Evolutionary conservation across 371 early-diverging fungal species (phyloP).

Genomic region (Chytridiales sp.): DNA sequence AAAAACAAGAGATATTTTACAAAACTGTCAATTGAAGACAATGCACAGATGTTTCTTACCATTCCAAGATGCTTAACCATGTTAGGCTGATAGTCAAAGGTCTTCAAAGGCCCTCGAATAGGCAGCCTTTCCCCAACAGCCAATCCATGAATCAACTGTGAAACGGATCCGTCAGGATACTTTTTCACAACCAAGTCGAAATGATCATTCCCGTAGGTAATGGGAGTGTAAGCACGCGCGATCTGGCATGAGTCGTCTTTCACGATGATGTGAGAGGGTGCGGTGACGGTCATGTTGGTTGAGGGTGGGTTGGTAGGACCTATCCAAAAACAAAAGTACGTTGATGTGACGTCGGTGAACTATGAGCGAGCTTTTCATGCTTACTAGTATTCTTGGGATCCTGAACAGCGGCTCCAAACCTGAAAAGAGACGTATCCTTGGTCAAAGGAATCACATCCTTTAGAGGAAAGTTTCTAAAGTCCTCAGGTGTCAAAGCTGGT

Average conservation of each 20-base stretch:
- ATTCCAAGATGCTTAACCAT: slow-evolving; percentile 56
- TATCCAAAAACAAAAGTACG: too few species aligned
- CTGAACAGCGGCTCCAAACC: slow-evolving; percentile 24
- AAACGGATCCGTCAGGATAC: slow-evolving; percentile 59
- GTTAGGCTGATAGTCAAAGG: slow-evolving; percentile 50
- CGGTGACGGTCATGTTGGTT: slow-evolving; percentile 33
- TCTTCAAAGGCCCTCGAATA: slow-evolving; percentile 63
- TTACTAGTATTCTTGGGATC: slow-evolving; percentile 3
- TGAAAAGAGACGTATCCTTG: slow-evolving; percentile 39
- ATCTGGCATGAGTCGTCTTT: slow-evolving; percentile 69
- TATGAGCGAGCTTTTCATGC: slow-evolving; percentile 7
- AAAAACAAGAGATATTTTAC: neutral
- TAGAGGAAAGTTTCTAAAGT: slow-evolving; percentile 31
- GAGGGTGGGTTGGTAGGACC: too few species aligned
- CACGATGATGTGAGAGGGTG: slow-evolving; percentile 57
- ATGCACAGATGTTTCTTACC: slow-evolving; percentile 40
- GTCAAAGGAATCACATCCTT: slow-evolving; percentile 33
- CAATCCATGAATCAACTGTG: slow-evolving; percentile 48
- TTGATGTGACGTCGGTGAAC: too few species aligned
- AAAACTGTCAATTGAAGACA: slow-evolving; percentile 11
- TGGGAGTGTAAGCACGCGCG: slow-evolving; percentile 66
- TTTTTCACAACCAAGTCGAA: slow-evolving; percentile 64
- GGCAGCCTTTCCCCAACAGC: slow-evolving; percentile 49
- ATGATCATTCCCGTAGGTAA: slow-evolving; percentile 36
- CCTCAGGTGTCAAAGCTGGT: too few species aligned